phyloP scores from a whole-genome alignment of 441 rosid species.

The Sinapis alba region DNA sequence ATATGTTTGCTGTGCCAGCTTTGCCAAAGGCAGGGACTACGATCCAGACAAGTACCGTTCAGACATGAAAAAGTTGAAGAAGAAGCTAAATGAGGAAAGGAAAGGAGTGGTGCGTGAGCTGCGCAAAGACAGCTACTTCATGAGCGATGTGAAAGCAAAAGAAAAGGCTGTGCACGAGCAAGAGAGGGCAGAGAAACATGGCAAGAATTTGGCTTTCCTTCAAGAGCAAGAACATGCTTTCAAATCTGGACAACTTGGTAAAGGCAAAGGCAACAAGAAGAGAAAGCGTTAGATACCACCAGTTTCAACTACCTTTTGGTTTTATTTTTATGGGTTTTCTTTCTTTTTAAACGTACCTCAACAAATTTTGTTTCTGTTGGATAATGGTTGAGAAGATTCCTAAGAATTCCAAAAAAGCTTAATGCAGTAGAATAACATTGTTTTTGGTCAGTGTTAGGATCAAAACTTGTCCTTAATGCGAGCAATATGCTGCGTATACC shows the following conservation, averaged over 20 bases:
- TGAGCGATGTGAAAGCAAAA: constrained; percentile 61
- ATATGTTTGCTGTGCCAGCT: constrained; percentile 63
- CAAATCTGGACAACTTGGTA: constrained; percentile 87
- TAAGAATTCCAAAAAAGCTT: neutral
- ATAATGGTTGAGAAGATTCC: neutral
- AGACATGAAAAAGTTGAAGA: constrained; percentile 67
- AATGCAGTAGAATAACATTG: neutral
- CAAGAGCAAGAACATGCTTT: constrained; percentile 90
- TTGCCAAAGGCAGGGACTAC: constrained; percentile 79
- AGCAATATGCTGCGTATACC: no score
- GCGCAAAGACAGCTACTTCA: constrained; percentile 78
- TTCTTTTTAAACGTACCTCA: neutral
- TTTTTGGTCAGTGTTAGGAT: neutral
- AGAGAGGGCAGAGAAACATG: constrained; percentile 75
- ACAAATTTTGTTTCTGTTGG: neutral
- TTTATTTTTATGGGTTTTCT: no score
- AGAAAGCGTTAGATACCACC: constrained; percentile 39
- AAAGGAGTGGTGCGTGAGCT: constrained; percentile 82
- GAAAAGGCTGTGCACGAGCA: constrained; percentile 47
- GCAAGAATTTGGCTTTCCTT: constrained; percentile 72
- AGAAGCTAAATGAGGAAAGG: constrained; percentile 53
- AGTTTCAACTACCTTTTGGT: neutral
- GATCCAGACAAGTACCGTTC: constrained; percentile 84
- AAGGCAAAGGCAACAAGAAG: constrained; percentile 79
- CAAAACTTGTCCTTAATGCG: neutral